Evolutionary conservation across 768 basidiomycete genomes (phyloP).

Genomic region (Lyophyllum decastes): DNA sequence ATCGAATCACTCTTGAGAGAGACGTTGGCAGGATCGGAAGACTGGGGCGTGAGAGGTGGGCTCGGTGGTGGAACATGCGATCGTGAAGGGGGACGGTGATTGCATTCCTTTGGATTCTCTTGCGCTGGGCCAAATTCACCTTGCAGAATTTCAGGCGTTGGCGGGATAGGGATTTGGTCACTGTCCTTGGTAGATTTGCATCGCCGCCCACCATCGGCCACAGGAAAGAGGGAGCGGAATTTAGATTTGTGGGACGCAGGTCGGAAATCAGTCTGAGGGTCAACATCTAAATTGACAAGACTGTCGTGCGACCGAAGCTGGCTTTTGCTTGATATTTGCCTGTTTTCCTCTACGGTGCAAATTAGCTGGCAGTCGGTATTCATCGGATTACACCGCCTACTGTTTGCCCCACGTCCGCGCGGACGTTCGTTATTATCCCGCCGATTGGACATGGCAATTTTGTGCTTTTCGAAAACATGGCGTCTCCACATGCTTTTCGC

Average conservation of each 20-base stretch:
- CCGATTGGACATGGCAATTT: conserved; percentile 87
- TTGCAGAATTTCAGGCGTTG: conserved; percentile 25
- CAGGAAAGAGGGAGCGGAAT: conserved; percentile 38
- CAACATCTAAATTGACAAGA: conserved; percentile 40
- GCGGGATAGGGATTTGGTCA: conserved; percentile 15
- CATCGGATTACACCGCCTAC: conserved; percentile 40
- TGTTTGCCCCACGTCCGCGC: conserved; percentile 64
- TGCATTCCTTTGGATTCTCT: conserved; percentile 19
- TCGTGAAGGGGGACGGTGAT: conserved; percentile 15
- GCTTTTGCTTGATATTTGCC: conserved; percentile 28
- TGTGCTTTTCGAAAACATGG: conserved; percentile 88
- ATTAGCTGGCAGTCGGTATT: conserved; percentile 1
- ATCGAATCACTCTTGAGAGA: conserved; percentile 20
- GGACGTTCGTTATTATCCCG: conserved; percentile 69
- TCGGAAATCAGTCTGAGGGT: conserved; percentile 37
- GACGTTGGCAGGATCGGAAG: conserved; percentile 29
- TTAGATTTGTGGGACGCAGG: conserved; percentile 42
- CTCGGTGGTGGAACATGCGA: conserved; percentile 27
- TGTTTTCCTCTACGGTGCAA: conserved; percentile 56
- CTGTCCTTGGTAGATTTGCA: conserved; percentile 17
- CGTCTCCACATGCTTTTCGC: conserved; percentile 92
- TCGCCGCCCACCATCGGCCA: conserved; percentile 25
- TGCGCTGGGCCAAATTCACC: conserved; percentile 22
- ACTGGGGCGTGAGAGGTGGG: conserved; percentile 40
- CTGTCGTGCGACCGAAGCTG: conserved; percentile 44